Evolutionary conservation across 2,329 filamentous ascomycete species (phyloP).

Genomic region (Ophiostoma montium): DNA sequence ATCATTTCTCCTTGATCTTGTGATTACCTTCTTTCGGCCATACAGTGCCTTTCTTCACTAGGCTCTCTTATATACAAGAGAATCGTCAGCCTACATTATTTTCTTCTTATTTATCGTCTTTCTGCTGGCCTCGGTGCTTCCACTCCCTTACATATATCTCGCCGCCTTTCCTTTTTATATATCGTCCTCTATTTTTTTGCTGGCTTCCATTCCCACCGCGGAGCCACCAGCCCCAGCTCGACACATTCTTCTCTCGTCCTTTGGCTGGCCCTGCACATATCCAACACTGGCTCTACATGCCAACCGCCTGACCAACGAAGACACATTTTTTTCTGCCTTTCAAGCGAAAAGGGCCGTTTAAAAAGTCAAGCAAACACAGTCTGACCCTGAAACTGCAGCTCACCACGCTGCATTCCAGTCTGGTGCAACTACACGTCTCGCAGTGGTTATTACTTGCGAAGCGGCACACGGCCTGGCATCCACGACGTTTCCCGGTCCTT

Average conservation of each 20-base stretch:
- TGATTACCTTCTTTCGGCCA: too few relatives aligned
- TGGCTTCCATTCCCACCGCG: too few relatives aligned
- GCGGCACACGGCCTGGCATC: too few relatives aligned
- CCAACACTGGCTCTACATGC: background rate
- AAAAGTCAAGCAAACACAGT: background rate
- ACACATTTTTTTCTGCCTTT: background rate
- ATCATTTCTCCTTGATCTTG: background rate
- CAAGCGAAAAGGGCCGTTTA: too few relatives aligned
- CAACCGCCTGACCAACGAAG: background rate
- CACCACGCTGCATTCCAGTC: slow-evolving; percentile 7
- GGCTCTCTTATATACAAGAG: background rate
- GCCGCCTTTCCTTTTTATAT: background rate
- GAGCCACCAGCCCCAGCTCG: background rate
- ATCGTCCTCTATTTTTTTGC: background rate
- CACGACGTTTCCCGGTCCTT: too few relatives aligned
- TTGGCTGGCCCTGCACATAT: background rate
- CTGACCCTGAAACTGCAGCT: slow-evolving; percentile 1
- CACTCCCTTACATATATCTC: background rate
- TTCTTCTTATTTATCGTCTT: too few relatives aligned
- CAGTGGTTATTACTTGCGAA: background rate
- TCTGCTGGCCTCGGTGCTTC: too few relatives aligned
- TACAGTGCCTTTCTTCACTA: background rate
- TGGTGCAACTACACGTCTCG: background rate
- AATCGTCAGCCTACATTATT: background rate
- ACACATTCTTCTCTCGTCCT: background rate